Evolutionary conservation across 164 flowering plant genomes (phyloP), one percentile per base, ranked within the genome.

Genomic region (Taxillus chinensis): DNA sequence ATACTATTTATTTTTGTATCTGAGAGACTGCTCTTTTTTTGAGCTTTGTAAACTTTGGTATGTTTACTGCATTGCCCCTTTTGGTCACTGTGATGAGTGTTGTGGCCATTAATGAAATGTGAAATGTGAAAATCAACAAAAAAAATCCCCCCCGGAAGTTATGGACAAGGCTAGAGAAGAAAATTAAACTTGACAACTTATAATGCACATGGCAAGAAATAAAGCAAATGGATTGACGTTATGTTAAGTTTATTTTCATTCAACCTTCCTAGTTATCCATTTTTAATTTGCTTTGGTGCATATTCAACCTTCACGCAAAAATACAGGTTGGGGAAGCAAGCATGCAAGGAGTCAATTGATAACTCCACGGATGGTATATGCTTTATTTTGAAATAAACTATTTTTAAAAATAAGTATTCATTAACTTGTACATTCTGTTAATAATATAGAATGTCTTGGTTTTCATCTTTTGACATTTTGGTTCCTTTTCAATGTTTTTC

Each of bases 251-350:
- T 53, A 14, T 14, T 53, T 53, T 53, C 17, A 53, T 53, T 5
- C 41, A 39, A n/a, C 38, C 38, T n/a, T 55, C 5, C 13, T 0
- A 5, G 15, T 55, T 55, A 39, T 5, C 10, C 14, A 55, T 15
- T 55, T 8, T 55, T 55, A 0, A 55, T n/a, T n/a, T n/a, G 39
- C 39, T 16, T 55, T 55, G 4, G 15, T 5, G 14, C 39, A 45
- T 16, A 46, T 58, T 51, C 57, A 45, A 17, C 38, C 43, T 43
- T 15, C 66, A 68, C 73, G 81, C 88, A 92, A 97, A 92, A 92
- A 74, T 92, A 80, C 73, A 80, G 97, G 41, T 52, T 92, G 80
- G 97, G 98, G 64, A 92, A 81, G 78, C 98, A 88, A 75, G 69
- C 96, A 11, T 73, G 71, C 82, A 92, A 86, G 80, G 98, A 90